A percentile compares a stretch with the other conserved stretches of the same genome.
phyloP scores from a whole-genome alignment of 140 eudicot species.

The Anethum foeniculum region DNA sequence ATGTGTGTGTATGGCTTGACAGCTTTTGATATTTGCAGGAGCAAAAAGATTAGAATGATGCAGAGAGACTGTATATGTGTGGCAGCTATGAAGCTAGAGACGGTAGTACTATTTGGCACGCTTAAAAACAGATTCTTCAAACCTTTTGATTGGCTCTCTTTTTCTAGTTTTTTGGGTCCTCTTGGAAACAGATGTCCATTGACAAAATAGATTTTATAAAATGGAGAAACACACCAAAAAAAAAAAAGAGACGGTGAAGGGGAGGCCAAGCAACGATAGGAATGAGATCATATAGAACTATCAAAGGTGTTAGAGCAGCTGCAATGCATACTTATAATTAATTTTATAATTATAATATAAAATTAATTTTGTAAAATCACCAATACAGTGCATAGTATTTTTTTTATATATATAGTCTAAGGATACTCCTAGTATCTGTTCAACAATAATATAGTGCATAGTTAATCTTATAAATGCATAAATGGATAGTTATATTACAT shows the following conservation, averaged over 20 bases:
- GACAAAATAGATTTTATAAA: neutral
- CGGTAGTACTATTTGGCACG: neutral
- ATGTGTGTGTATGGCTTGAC: neutral
- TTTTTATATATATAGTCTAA: no score
- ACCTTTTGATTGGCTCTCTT: neutral
- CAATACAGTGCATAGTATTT: no score
- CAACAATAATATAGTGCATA: no score
- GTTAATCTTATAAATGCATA: no score
- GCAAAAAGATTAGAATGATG: neutral
- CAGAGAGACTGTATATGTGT: neutral
- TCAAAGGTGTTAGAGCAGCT: no score
- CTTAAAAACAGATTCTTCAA: neutral
- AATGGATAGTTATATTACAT: no score
- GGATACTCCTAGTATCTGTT: no score
- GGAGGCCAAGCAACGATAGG: no score
- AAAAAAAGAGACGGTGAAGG: no score
- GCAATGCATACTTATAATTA: no score
- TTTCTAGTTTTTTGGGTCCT: constrained; percentile 3
- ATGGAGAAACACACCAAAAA: neutral
- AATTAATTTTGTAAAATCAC: no score
- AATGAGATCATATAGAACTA: neutral
- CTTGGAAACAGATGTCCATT: neutral
- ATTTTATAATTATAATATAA: no score
- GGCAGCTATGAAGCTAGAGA: neutral
- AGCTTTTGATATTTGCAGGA: neutral